Percentiles rank a stretch among this genome's conserved stretches.
These are phyloP conservation scores for Wickerhamomyces sp. DNA, from an alignment of 1,139 yeast genomes.

Conservation along the genomic window DNA sequence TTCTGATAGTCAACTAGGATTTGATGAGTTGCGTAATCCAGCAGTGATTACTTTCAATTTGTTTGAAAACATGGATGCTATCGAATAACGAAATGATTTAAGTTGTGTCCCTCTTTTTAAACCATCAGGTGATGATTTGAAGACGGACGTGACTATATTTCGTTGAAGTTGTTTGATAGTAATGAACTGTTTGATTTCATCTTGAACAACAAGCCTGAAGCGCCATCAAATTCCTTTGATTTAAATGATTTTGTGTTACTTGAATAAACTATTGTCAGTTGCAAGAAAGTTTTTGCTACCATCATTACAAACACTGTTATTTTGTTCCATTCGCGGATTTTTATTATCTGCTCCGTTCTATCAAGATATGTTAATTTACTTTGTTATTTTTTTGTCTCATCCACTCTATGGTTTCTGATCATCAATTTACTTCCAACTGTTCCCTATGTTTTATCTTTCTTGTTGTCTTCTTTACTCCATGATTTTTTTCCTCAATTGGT, in stretches of 20 bases:
- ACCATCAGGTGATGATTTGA: slow-evolving; percentile 8
- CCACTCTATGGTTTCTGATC: too few relatives aligned
- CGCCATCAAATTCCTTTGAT: slow-evolving; percentile 26
- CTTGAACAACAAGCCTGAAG: slow-evolving; percentile 23
- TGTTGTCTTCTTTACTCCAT: not conserved
- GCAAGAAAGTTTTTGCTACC: too few relatives aligned
- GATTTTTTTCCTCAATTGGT: not conserved
- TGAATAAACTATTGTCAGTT: slow-evolving; percentile 13
- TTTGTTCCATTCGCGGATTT: not conserved
- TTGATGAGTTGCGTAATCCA: slow-evolving; percentile 39
- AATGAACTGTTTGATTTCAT: too few relatives aligned
- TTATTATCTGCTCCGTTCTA: not conserved
- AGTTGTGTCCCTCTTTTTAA: slow-evolving; percentile 7
- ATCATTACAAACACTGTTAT: not conserved
- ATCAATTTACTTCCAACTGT: too few relatives aligned
- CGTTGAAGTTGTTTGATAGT: too few relatives aligned
- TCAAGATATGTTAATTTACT: not conserved
- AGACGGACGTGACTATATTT: slow-evolving; percentile 11
- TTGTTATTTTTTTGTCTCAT: not conserved
- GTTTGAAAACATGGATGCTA: too few relatives aligned
- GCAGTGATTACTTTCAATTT: slow-evolving; percentile 31
- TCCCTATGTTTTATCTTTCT: too few relatives aligned
- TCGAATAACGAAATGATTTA: too few relatives aligned
- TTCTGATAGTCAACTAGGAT: slow-evolving; percentile 24
- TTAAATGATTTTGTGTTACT: slow-evolving; percentile 25